Evolutionary conservation across 148 eudicot species (phyloP).

Genomic region (Selenicereus undatus): DNA sequence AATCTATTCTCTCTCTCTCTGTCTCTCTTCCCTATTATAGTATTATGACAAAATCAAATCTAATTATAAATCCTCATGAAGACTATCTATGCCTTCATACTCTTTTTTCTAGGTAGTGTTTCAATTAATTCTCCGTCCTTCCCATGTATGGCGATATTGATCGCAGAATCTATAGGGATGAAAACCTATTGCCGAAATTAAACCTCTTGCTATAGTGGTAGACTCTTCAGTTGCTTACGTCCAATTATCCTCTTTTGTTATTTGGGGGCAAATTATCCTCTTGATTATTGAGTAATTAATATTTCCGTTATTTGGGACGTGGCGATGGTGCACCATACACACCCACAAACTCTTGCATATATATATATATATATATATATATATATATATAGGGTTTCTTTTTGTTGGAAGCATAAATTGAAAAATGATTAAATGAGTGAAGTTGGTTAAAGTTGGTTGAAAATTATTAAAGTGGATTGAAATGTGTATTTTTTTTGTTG

Average conservation of each 20-base stretch:
- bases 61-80: conserved; percentile 4
- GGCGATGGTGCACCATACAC: no score
- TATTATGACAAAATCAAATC: conserved; percentile 23
- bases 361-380: no score
- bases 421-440: no score
- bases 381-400: no score
- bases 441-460: no score
- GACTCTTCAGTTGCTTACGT: background rate
- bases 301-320: no score
- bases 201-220: background rate
- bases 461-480: no score
- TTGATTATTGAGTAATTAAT: no score
- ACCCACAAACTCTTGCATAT: no score
- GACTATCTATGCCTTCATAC: background rate
- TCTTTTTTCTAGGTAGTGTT: background rate
- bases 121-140: background rate
- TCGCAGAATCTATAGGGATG: background rate
- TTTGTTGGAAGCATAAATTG: no score
- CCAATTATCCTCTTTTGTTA: background rate
- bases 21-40: background rate
- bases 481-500: no score
- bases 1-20: background rate
- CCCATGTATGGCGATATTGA: background rate
- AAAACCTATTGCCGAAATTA: background rate
- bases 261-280: no score